Base-by-base conservation (phyloP, 1,284 basidiomycete genomes). In the Naganishia albida region DNA sequence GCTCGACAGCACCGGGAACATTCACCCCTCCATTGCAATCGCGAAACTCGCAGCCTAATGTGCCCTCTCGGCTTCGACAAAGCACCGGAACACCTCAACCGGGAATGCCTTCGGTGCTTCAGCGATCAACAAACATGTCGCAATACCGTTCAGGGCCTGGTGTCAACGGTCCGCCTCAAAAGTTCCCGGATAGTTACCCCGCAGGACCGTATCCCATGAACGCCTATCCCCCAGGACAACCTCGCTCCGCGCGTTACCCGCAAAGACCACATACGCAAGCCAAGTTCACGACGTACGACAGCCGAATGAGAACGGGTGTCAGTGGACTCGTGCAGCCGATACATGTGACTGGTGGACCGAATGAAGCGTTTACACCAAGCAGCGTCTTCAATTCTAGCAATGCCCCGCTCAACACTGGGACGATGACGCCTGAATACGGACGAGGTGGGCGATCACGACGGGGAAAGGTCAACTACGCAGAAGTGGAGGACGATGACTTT, bases 281-380 rank as follows among this genome's bases (percentile, higher is more conserved):
- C 0, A 78, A 87, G 23, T 85, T 87, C 69, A 89, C 91, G 1
- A 90, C 91, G 0, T 98, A 96, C 77, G 83, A 93, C 0, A 90
- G 93, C 6, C 86, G 94, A n/a, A 81, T 98, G 63, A 87, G 90
- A n/a, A 94, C 93, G 0, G 95, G 95, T 28, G 85, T 89, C 7
- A 90, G 91, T 0, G 86, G 91, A 2, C 85, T 99, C 68, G 85
- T 98, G 78, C 95, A 99, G 74, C 93, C 94, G n/a, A 86, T 93
- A 70, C 74, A 74, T 26, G 71, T 77, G 60, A 73, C 75, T 26
- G 76, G 78, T 44, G 76, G 77, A 15, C 73, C 76, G 68, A 88
- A 69, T 66, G 81, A 74, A 70, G 70, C 67, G 12, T 73, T 77
- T 57, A 64, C 55, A 1, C 48, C 53, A 2, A 51, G 63, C 40